phyloP scores from a whole-genome alignment of 1,139 yeast species.

The Debaryomycetaceae sp. region DNA sequence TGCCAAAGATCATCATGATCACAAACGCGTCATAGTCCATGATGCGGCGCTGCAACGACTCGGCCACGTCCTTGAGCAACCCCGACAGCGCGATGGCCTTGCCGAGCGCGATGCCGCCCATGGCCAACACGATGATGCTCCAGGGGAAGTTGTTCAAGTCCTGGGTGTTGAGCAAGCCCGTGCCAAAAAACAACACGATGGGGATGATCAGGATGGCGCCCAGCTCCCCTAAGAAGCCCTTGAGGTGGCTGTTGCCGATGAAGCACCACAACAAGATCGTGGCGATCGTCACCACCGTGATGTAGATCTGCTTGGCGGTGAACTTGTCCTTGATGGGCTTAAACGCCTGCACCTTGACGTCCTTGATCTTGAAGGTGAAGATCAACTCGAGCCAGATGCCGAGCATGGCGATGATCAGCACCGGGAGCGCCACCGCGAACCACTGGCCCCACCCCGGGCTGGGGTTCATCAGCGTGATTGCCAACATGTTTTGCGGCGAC shows the following conservation, averaged over 20 bases:
- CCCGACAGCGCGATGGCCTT: conserved; percentile 90
- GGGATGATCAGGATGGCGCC: conserved; percentile 88
- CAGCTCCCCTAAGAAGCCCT: conserved; percentile 76
- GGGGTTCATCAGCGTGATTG: conserved; percentile 82
- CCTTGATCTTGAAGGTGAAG: conserved; percentile 59
- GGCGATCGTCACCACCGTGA: conserved; percentile 55
- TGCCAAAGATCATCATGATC: conserved; percentile 71
- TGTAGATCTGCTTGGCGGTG: conserved; percentile 68
- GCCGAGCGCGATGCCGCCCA: conserved; percentile 96
- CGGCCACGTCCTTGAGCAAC: conserved; percentile 71
- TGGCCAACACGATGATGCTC: conserved; percentile 88
- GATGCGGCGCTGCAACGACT: conserved; percentile 56
- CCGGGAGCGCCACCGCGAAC: conserved; percentile 86
- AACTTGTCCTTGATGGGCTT: conserved; percentile 69
- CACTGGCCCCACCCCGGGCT: conserved; percentile 93
- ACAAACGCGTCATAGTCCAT: conserved; percentile 62
- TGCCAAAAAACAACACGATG: conserved; percentile 77
- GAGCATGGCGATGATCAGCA: conserved; percentile 56
- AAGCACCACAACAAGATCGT: conserved; percentile 89
- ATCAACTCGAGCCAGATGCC: conserved; percentile 70
- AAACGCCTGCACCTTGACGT: conserved; percentile 43
- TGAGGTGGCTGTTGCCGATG: conserved; percentile 53
- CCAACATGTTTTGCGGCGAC: conserved; percentile 91
- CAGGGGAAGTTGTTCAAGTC: conserved; percentile 92
- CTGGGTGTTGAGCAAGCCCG: conserved; percentile 76